Evolutionary conservation across 495 filamentous ascomycete species (phyloP), one percentile per base, ranked within the genome.

Genomic region (Penicilliopsis zonata): DNA sequence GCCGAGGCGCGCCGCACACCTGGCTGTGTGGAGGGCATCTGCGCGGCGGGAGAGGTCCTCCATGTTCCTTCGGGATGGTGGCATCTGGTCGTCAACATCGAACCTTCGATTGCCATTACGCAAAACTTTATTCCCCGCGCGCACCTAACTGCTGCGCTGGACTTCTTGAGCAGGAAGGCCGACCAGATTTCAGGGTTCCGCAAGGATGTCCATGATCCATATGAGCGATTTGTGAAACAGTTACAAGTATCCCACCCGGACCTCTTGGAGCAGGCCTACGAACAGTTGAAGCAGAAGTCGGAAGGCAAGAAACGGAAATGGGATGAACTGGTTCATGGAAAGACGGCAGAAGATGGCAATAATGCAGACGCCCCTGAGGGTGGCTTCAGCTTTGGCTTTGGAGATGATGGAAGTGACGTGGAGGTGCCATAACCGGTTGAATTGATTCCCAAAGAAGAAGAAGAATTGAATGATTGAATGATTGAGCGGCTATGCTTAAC

Each of bases 11-110:
- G 90, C 26, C 63, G 63, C 26, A 76, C 79, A 6, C 72, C 73
- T 1, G 86, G 81, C 4, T 95, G 87, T 46, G 55, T 77, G 15
- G 90, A 98, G 57, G 90, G 88, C 0, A 71, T 96, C 20, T 98
- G 90, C 50, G 53, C 58, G 33, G 78, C 78, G 31, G 90, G 90
- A 13, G 90, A 98, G 49, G 82, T 98, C 20, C 53, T 98, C 31
- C 85, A 98, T 49, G 90, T 98, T 19, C 90, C 90, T 2, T 72
- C 69, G 10, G 87, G 90, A 5, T 98, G 90, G 87, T 98, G 86
- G 81, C 90, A 98, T 62, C 59, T 95, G 19, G 90, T 98, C 13
- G 79, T 96, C 16, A 98, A 98, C 42, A 54, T 93, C 13, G 74
- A 82, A 33, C 63, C 73, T 2, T 78, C 82, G 9, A 80, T 95